A percentile compares a stretch with the other conserved stretches of the same genome.
phyloP scores from a whole-genome alignment of 2,329 filamentous ascomycete genomes.

The Colletotrichum tanaceti region DNA sequence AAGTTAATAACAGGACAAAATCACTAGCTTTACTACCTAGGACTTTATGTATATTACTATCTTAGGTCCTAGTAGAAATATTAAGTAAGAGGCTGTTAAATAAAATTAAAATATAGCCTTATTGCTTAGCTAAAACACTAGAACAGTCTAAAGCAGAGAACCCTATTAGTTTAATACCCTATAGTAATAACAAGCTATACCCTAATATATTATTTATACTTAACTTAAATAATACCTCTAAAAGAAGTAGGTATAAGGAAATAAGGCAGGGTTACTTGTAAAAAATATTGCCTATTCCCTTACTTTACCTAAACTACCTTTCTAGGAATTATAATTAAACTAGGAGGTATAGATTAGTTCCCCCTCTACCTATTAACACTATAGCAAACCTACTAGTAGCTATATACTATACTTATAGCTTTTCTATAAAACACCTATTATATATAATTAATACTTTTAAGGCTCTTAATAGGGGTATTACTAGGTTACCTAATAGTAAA shows the following conservation, averaged over 20 bases:
- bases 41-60: conserved; percentile 2
- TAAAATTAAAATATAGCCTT: not conserved
- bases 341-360: not conserved
- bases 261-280: not conserved
- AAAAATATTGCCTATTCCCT: not conserved
- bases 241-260: not conserved
- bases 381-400: not conserved
- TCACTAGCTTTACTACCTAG: conserved; percentile 7
- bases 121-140: not conserved
- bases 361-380: not conserved
- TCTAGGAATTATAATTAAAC: not conserved
- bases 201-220: not conserved
- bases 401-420: conserved; percentile 5
- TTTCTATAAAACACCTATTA: conserved; percentile 12
- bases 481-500: not conserved
- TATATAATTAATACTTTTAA: not conserved
- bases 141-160: not conserved
- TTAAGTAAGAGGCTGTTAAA: not conserved
- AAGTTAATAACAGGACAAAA: not conserved
- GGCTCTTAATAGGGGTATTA: not conserved
- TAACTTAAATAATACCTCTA: not conserved
- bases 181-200: not conserved
- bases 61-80: not conserved
- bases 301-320: not conserved
- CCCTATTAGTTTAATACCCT: not conserved